Conservation (phyloP, 768 basidiomycete genomes). For the Pluteus cervinus region DNA sequence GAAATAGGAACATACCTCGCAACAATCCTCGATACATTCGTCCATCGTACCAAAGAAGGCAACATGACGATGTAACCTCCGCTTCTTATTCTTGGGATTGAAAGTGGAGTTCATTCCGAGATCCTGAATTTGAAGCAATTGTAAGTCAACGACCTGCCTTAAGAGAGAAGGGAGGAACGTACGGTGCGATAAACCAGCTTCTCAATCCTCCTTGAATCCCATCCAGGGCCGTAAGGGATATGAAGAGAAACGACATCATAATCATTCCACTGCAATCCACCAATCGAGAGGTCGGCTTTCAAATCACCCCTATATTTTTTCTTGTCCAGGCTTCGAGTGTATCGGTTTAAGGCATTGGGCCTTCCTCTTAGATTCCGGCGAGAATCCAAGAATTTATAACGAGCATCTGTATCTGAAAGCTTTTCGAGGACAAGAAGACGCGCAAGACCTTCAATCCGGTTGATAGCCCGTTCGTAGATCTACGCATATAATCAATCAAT, state of each 20-base stretch:
- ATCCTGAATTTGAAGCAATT: conserved; percentile 3
- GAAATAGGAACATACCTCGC: conserved; percentile 35
- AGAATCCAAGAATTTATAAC: conserved; percentile 39
- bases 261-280: conserved; percentile 47
- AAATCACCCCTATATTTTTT: conserved; percentile 49
- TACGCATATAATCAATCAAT: not conserved
- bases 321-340: conserved; percentile 25
- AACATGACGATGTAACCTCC: conserved; percentile 6
- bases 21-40: conserved; percentile 48
- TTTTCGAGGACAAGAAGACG: conserved; percentile 59
- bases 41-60: conserved; percentile 6
- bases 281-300: conserved; percentile 35
- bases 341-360: conserved; percentile 25
- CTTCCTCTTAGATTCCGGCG: conserved; percentile 48
- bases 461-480: conserved; percentile 59
- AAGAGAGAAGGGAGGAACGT: conserved; percentile 10
- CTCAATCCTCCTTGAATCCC: conserved; percentile 50
- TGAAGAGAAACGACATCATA: conserved; percentile 51
- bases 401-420: conserved; percentile 36
- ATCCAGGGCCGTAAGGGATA: conserved; percentile 57
- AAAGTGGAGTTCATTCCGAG: conserved; percentile 8
- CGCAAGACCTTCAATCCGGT: conserved; percentile 51
- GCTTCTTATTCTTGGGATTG: conserved; percentile 8
- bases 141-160: conserved; percentile 3
- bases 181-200: conserved; percentile 55